Conservation (phyloP, 768 basidiomycete genomes). For the Gymnopilus junonius region DNA sequence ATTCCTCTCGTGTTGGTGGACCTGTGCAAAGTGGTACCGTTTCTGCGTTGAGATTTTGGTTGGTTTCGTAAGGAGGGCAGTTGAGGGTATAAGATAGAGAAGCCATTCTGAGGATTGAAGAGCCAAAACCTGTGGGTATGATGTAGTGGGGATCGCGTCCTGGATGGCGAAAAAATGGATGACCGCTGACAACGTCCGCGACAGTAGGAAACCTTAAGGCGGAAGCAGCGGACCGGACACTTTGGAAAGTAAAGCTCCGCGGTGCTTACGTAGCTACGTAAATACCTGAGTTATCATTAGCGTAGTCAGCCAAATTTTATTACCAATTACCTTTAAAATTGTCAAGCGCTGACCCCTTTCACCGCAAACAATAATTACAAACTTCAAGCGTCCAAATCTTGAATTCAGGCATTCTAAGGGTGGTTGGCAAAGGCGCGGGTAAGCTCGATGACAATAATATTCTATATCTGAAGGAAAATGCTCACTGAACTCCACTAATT, state of each 20-base stretch:
- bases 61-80: not conserved
- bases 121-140: too few relatives aligned
- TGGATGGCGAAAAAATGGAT: not conserved
- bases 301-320: too few relatives aligned
- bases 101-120: not conserved
- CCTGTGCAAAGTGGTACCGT: constrained; percentile 54
- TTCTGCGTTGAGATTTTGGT: constrained; percentile 12
- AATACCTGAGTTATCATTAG: too few relatives aligned
- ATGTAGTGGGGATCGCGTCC: not conserved
- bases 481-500: too few relatives aligned
- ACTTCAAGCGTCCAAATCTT: too few relatives aligned
- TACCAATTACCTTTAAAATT: too few relatives aligned
- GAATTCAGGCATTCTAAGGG: too few relatives aligned
- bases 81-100: not conserved
- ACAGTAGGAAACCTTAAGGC: not conserved
- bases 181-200: not conserved
- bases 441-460: not conserved
- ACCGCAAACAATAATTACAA: too few relatives aligned
- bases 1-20: constrained; percentile 69
- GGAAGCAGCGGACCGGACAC: not conserved
- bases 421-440: too few relatives aligned
- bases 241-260: too few relatives aligned
- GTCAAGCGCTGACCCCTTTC: too few relatives aligned
- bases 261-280: too few relatives aligned
- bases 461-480: not conserved